phyloP scores from a whole-genome alignment of 257 asterid genomes.

The Echites panduratus region DNA sequence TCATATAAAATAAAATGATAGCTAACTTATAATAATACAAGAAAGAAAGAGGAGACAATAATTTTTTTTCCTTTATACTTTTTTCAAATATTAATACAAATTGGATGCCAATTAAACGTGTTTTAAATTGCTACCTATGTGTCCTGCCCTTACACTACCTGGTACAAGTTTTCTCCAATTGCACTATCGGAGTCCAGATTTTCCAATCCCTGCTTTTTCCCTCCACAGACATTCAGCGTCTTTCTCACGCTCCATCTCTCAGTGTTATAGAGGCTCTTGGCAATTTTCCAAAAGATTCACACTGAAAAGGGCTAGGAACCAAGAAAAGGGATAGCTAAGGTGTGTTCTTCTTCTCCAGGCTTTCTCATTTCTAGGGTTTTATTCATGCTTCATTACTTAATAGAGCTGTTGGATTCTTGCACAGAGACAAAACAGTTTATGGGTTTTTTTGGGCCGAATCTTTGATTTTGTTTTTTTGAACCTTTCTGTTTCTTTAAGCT shows the following conservation, averaged over 20 bases:
- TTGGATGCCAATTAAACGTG: too few species aligned
- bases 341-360: neutral
- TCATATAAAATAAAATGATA: too few species aligned
- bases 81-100: too few species aligned
- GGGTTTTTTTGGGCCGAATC: neutral
- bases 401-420: neutral
- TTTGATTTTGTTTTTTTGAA: neutral
- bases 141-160: too few species aligned
- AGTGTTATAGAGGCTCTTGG: neutral
- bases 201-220: conserved; percentile 10
- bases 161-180: neutral
- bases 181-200: conserved; percentile 12
- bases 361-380: conserved; percentile 17
- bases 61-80: too few species aligned
- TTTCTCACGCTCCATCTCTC: neutral
- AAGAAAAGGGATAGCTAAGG: neutral
- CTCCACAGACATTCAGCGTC: conserved; percentile 4
- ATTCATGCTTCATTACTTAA: neutral
- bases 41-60: too few species aligned
- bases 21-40: too few species aligned
- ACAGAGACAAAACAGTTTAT: neutral
- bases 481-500: neutral
- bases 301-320: conserved; percentile 1
- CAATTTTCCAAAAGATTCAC: conserved; percentile 1
- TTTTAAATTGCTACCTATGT: too few species aligned